These are phyloP conservation scores for Solanum sitiens DNA, from an alignment of 257 asterid genomes.

Conservation along the genomic window DNA sequence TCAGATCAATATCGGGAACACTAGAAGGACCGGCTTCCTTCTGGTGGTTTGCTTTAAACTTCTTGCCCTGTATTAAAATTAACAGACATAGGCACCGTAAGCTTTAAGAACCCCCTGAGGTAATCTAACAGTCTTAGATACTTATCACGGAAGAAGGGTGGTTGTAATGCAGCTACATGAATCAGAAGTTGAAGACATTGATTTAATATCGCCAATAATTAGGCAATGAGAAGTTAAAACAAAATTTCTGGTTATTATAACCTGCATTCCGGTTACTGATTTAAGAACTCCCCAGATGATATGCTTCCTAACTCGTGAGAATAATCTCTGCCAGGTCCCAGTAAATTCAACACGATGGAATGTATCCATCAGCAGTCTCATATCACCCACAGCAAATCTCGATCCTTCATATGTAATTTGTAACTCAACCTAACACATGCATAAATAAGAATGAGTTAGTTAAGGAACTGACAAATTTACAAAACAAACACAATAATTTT, in stretches of 20 bases:
- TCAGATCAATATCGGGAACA: slow-evolving; percentile 60
- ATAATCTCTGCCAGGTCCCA: slow-evolving; percentile 97
- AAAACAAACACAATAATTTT: background rate
- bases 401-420: slow-evolving; percentile 97
- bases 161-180: background rate
- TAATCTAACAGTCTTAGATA: background rate
- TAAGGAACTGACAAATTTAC: background rate
- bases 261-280: slow-evolving; percentile 99
- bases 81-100: background rate
- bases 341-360: slow-evolving; percentile 91
- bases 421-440: slow-evolving; percentile 74
- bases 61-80: slow-evolving; percentile 61
- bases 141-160: background rate
- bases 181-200: background rate
- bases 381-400: slow-evolving; percentile 96
- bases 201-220: background rate
- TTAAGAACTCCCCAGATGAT: slow-evolving; percentile 98
- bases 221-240: background rate
- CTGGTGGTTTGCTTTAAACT: slow-evolving; percentile 62
- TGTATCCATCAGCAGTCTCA: slow-evolving; percentile 95
- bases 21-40: slow-evolving; percentile 27
- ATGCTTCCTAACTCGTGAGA: slow-evolving; percentile 98
- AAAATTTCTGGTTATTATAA: slow-evolving; percentile 4
- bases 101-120: background rate
- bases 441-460: slow-evolving; percentile 1